Percentiles rank a stretch among this genome's conserved stretches.
These are phyloP conservation scores for Sugiyamaella japonica DNA, from an alignment of 1,139 yeast species.

Conservation along the genomic window DNA sequence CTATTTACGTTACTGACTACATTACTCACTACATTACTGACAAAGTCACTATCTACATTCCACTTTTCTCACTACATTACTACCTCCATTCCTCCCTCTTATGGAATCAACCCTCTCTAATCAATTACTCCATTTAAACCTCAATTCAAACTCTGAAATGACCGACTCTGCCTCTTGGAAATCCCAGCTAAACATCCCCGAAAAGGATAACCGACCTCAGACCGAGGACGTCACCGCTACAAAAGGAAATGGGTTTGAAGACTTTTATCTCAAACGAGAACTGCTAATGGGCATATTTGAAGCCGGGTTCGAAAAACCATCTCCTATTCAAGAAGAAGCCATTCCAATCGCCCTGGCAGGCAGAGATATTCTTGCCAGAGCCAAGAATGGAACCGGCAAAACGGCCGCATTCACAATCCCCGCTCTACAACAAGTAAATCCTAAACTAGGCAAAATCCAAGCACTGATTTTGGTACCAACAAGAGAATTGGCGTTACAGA, in stretches of 20 bases:
- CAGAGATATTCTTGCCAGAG: conserved; percentile 94
- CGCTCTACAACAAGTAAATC: conserved; percentile 77
- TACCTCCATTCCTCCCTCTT: no score
- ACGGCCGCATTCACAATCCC: conserved; percentile 96
- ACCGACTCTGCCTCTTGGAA: conserved; percentile 55
- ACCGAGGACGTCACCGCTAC: conserved; percentile 95
- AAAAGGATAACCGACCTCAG: conserved; percentile 86
- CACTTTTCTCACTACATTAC: no score
- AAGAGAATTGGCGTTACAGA: conserved; percentile 93
- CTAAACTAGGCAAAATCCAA: conserved; percentile 82
- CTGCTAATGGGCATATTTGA: conserved; percentile 97
- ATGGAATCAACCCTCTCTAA: not conserved
- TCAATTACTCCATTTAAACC: not conserved
- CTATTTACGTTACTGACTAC: no score
- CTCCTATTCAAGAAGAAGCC: conserved; percentile 97
- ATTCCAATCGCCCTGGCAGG: conserved; percentile 96
- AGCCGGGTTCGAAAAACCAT: conserved; percentile 97
- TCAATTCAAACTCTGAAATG: not conserved
- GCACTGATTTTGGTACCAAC: conserved; percentile 89
- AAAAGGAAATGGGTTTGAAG: conserved; percentile 89
- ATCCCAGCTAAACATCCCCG: conserved; percentile 68
- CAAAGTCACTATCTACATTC: no score
- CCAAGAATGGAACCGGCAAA: conserved; percentile 98
- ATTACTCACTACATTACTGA: no score
- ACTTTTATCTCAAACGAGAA: conserved; percentile 86